These are phyloP conservation scores for Cutaneotrichosporon daszewskae DNA, from an alignment of 1,284 basidiomycete species.

Conservation along the genomic window DNA sequence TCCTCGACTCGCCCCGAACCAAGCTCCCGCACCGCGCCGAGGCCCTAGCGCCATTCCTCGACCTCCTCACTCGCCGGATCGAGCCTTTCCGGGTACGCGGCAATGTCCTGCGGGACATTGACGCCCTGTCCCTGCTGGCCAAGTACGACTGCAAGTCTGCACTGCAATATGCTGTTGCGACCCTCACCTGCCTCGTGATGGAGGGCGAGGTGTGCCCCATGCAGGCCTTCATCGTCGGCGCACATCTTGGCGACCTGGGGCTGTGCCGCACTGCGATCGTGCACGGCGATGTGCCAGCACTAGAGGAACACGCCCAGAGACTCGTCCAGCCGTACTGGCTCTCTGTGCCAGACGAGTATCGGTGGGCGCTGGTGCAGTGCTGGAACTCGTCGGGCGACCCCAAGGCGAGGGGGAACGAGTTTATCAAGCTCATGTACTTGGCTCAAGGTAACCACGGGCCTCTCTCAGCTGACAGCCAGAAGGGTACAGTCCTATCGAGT, in stretches of 20 bases:
- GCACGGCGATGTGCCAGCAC: slow-evolving; percentile 4
- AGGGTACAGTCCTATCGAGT: no score
- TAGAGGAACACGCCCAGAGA: background rate
- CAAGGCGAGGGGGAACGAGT: slow-evolving; percentile 8
- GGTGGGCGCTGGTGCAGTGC: slow-evolving; percentile 1
- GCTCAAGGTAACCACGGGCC: no score
- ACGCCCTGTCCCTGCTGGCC: slow-evolving; percentile 1
- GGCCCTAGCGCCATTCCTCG: slow-evolving; percentile 5
- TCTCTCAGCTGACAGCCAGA: no score
- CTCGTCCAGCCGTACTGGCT: no score
- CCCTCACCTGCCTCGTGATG: slow-evolving; percentile 10
- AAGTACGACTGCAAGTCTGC: slow-evolving; percentile 2
- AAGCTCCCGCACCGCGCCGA: background rate
- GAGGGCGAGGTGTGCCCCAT: slow-evolving; percentile 11
- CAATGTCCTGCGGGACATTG: background rate
- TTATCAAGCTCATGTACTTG: slow-evolving; percentile 7
- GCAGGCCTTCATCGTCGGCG: slow-evolving; percentile 13
- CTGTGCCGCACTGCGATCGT: slow-evolving; percentile 20
- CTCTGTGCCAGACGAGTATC: background rate
- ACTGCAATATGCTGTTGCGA: slow-evolving; percentile 2
- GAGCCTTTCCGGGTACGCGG: background rate
- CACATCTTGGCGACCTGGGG: slow-evolving; percentile 7
- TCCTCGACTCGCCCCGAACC: no score
- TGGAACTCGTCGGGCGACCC: slow-evolving; percentile 3
- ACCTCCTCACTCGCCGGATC: slow-evolving; percentile 1